Percentiles rank a stretch among this genome's conserved stretches.
Evolutionary conservation across 306 rosid genomes (phyloP).

Genomic region (Acacia crassicarpa): DNA sequence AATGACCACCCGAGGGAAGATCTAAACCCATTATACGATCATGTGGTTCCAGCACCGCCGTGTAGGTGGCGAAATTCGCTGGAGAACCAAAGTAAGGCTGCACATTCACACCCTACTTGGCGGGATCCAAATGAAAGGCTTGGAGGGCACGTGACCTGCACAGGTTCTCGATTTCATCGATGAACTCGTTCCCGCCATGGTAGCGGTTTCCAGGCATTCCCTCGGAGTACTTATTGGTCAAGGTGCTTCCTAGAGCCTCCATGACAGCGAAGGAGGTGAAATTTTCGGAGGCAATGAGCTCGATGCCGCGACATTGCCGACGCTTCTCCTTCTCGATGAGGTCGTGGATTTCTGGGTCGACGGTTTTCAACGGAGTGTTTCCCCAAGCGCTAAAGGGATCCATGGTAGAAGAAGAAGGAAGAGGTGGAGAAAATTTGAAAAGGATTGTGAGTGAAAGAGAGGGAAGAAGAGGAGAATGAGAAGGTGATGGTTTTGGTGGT

Average conservation of each 20-base stretch:
- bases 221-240: conserved; percentile 97
- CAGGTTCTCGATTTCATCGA: conserved; percentile 86
- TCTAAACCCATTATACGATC: conserved; percentile 97
- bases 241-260: conserved; percentile 83
- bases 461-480: neutral
- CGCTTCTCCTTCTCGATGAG: conserved; percentile 94
- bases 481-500: neutral
- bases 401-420: conserved; percentile 38
- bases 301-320: conserved; percentile 92
- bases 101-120: conserved; percentile 87
- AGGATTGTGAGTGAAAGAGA: neutral
- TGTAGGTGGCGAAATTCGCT: conserved; percentile 95
- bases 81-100: conserved; percentile 97
- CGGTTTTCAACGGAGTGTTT: conserved; percentile 55
- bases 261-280: conserved; percentile 97
- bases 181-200: conserved; percentile 95
- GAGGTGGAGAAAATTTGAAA: neutral
- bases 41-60: conserved; percentile 87
- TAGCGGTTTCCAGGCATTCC: conserved; percentile 93
- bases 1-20: conserved; percentile 96
- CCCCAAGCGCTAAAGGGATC: conserved; percentile 82
- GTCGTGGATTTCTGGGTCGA: conserved; percentile 92
- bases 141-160: conserved; percentile 85
- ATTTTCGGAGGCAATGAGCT: conserved; percentile 92
- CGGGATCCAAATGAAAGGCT: conserved; percentile 63